Evolutionary conservation across 768 basidiomycete species (phyloP).

Genomic region (Serendipita vermifera): DNA sequence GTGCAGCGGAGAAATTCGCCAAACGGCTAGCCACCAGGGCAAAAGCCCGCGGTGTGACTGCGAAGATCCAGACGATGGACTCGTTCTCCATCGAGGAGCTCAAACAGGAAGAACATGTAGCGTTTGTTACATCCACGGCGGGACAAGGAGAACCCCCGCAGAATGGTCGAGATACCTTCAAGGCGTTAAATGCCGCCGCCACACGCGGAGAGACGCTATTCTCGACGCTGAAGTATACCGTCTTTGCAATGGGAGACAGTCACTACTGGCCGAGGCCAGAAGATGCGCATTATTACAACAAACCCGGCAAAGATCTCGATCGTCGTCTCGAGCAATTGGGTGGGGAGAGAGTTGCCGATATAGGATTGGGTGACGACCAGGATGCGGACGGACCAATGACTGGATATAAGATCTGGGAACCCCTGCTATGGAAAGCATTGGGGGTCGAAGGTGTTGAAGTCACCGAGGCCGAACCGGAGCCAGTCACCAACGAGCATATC

Average conservation of each 20-base stretch:
- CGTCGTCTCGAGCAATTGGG: conserved; percentile 65
- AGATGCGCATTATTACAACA: conserved; percentile 98
- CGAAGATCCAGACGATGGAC: conserved; percentile 65
- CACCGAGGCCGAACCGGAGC: conserved; percentile 84
- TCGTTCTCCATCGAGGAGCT: conserved; percentile 65
- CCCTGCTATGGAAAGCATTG: conserved; percentile 81
- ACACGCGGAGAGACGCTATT: conserved; percentile 47
- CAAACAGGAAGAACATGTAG: conserved; percentile 59
- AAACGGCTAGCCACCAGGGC: conserved; percentile 76
- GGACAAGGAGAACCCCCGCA: conserved; percentile 98
- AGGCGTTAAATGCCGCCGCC: conserved; percentile 57
- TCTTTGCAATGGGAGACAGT: conserved; percentile 94
- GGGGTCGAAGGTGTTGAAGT: conserved; percentile 85
- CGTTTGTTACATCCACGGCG: conserved; percentile 81
- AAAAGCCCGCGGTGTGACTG: conserved; percentile 70
- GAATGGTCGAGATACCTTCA: conserved; percentile 84
- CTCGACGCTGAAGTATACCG: conserved; percentile 55
- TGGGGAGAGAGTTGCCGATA: conserved; percentile 52
- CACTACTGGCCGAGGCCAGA: conserved; percentile 98
- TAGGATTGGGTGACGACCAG: conserved; percentile 93
- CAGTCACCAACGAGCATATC: conserved; percentile 98
- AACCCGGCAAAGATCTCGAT: conserved; percentile 84
- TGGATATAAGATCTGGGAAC: conserved; percentile 95
- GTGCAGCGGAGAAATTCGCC: conserved; percentile 90
- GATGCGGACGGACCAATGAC: conserved; percentile 94